These are phyloP conservation scores for Adansonia digitata DNA, from an alignment of 345 rosid genomes.

Conservation along the genomic window DNA sequence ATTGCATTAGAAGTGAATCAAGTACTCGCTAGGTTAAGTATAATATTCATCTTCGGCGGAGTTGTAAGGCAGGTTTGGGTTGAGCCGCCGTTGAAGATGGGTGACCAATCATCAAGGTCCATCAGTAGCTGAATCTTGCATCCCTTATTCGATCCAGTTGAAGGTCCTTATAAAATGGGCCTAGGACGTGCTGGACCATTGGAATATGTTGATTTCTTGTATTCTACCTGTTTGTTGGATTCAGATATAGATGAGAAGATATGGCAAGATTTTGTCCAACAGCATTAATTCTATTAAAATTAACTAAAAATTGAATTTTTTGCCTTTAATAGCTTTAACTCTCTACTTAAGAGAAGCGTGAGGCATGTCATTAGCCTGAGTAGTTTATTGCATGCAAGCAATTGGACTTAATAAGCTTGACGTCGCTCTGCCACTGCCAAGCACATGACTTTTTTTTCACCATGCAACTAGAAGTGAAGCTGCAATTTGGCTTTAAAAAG, in stretches of 20 bases:
- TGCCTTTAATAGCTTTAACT: no score
- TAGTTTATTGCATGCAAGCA: background rate
- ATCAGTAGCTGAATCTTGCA: background rate
- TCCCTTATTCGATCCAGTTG: background rate
- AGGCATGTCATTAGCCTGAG: background rate
- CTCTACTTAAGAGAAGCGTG: background rate
- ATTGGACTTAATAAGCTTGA: no score
- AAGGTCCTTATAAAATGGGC: background rate
- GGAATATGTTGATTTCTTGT: background rate
- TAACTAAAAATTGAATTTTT: background rate
- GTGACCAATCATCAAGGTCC: background rate
- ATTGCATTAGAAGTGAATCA: no score
- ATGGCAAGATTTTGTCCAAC: background rate
- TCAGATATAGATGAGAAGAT: background rate
- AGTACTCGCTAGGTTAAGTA: no score
- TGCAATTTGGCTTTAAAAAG: background rate
- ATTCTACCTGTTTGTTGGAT: background rate
- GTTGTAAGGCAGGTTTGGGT: slow-evolving; percentile 12
- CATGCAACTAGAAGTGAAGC: background rate
- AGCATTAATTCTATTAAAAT: background rate
- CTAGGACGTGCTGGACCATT: background rate
- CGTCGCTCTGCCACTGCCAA: no score
- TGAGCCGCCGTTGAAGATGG: slow-evolving; percentile 3
- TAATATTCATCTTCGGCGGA: slow-evolving; percentile 7
- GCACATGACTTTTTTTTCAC: background rate